A percentile compares a stretch with the other conserved stretches of the same genome.
Conservation (phyloP, 352 stramenopile species). For the Globisporangium yorkense region DNA sequence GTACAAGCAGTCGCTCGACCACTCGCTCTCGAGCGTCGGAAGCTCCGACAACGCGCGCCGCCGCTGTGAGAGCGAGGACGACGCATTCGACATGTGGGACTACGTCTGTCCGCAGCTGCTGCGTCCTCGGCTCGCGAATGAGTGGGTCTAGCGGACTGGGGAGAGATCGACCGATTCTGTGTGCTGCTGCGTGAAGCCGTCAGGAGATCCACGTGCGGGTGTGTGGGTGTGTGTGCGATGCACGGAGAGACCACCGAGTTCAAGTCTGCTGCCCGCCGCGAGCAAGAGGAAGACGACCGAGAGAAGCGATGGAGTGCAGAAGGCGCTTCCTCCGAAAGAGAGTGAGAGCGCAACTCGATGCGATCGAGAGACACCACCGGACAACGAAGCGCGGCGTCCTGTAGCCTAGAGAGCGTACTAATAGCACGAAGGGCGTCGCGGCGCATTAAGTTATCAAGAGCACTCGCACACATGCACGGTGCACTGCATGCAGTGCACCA, state of each 20-base stretch:
- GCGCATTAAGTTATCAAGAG: constrained; percentile 1
- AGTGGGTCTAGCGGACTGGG: constrained; percentile 28
- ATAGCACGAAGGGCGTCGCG: neutral
- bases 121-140: constrained; percentile 30
- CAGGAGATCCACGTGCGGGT: neutral
- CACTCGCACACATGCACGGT: too few species aligned
- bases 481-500: too few species aligned
- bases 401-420: constrained; percentile 3
- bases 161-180: constrained; percentile 9
- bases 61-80: constrained; percentile 15
- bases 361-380: neutral
- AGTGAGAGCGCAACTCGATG: neutral
- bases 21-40: constrained; percentile 4
- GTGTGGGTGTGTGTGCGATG: neutral
- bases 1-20: constrained; percentile 9
- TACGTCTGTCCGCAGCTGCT: constrained; percentile 45
- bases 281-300: neutral
- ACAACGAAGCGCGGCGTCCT: constrained; percentile 1
- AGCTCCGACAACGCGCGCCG: neutral
- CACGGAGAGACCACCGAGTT: neutral
- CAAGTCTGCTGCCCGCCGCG: neutral
- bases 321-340: neutral
- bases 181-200: neutral
- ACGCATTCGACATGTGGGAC: constrained; percentile 54
- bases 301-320: neutral